Percentiles rank a stretch among this genome's conserved stretches.
These are phyloP conservation scores for Tetrahymena malaccensis DNA, from an alignment of 73 alveolate species.

Conservation along the genomic window DNA sequence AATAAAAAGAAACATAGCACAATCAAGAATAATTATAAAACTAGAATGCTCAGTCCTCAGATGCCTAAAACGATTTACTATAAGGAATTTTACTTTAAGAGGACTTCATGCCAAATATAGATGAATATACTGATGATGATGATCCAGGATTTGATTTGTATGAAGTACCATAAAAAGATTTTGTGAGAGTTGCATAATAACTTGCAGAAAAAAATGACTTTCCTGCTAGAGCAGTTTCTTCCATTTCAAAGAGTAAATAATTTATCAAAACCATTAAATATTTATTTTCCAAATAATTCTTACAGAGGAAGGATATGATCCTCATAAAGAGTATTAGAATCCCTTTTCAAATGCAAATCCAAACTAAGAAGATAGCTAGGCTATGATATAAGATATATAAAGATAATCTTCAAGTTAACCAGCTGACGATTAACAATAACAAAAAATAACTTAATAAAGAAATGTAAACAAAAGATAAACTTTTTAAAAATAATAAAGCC, in stretches of 20 bases:
- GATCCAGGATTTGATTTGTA: constrained; percentile 95
- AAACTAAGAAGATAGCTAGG: constrained; percentile 36
- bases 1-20: neutral
- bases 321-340: neutral
- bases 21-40: neutral
- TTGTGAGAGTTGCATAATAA: constrained; percentile 79
- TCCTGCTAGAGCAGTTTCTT: constrained; percentile 84
- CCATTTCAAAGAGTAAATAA: neutral
- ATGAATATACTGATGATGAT: constrained; percentile 92
- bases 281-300: neutral
- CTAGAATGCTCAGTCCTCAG: neutral
- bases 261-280: neutral
- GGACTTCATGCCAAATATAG: constrained; percentile 31
- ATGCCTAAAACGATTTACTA: neutral
- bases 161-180: constrained; percentile 88
- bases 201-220: constrained; percentile 85
- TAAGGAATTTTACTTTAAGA: neutral
- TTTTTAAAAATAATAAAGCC: neutral
- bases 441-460: neutral
- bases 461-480: neutral
- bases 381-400: constrained; percentile 42
- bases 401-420: neutral
- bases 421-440: neutral
- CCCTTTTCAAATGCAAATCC: neutral
- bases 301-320: neutral